Evolutionary conservation across 345 rosid species (phyloP).

Genomic region (Leavenworthia alabamica): DNA sequence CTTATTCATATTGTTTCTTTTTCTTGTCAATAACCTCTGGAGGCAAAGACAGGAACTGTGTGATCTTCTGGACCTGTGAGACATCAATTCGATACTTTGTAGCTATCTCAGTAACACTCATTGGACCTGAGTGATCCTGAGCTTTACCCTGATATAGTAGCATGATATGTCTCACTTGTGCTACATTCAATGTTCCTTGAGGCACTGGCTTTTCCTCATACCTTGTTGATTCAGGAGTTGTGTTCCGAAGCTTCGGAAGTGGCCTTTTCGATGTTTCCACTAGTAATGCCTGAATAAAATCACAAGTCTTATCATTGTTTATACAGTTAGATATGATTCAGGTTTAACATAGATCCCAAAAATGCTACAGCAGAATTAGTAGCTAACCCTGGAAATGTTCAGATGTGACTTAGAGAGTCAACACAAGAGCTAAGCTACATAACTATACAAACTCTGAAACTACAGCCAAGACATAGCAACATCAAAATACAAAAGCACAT

Average conservation of each 20-base stretch:
- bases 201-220: conserved; percentile 56
- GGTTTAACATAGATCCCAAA: background rate
- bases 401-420: background rate
- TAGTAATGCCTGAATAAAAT: conserved; percentile 39
- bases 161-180: conserved; percentile 69
- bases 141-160: conserved; percentile 77
- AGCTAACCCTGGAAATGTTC: too few species aligned
- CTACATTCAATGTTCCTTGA: conserved; percentile 65
- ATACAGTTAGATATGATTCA: background rate
- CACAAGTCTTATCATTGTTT: background rate
- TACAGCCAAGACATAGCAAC: background rate
- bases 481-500: background rate
- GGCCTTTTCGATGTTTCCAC: conserved; percentile 64
- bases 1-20: conserved; percentile 21
- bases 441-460: background rate
- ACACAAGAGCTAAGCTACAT: background rate
- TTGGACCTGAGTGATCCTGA: conserved; percentile 54
- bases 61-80: conserved; percentile 48
- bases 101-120: conserved; percentile 63
- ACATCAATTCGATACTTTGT: conserved; percentile 54
- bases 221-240: conserved; percentile 50
- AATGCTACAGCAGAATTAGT: background rate
- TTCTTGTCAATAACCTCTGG: conserved; percentile 38
- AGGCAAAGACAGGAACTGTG: conserved; percentile 62
- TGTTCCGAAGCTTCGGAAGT: conserved; percentile 75